Conservation (phyloP, 495 filamentous ascomycete genomes). For the Penicillium verhagenii region DNA sequence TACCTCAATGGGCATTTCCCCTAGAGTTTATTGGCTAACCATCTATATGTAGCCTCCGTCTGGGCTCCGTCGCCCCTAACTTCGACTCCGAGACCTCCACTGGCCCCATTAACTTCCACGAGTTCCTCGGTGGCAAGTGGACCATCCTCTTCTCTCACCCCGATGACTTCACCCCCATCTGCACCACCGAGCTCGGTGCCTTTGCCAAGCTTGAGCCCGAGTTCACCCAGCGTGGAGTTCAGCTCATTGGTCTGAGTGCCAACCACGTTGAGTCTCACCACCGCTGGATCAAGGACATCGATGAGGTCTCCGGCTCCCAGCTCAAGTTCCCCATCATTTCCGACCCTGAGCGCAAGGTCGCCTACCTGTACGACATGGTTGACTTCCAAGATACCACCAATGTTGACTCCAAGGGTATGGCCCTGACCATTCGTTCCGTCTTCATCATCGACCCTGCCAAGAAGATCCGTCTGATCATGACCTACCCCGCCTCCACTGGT, state of each 20-base stretch:
- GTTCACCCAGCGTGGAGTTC: constrained; percentile 89
- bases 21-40: background rate
- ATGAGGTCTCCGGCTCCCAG: constrained; percentile 55
- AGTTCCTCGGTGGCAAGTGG: constrained; percentile 94
- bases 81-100: constrained; percentile 91
- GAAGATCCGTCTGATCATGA: constrained; percentile 67
- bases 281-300: constrained; percentile 65
- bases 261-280: constrained; percentile 59
- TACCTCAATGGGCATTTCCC: background rate
- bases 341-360: constrained; percentile 63
- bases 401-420: constrained; percentile 55
- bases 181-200: constrained; percentile 97
- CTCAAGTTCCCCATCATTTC: constrained; percentile 69
- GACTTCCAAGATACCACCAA: constrained; percentile 56
- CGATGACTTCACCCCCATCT: constrained; percentile 85
- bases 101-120: constrained; percentile 93
- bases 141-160: constrained; percentile 97
- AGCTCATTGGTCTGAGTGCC: constrained; percentile 86
- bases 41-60: constrained; percentile 61
- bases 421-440: constrained; percentile 67
- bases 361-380: constrained; percentile 68
- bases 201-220: constrained; percentile 96
- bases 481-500: constrained; percentile 66
- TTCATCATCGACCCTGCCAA: constrained; percentile 70
- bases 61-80: constrained; percentile 87